These are phyloP conservation scores for Cordia subcordata DNA, from an alignment of 257 asterid genomes.

Conservation along the genomic window DNA sequence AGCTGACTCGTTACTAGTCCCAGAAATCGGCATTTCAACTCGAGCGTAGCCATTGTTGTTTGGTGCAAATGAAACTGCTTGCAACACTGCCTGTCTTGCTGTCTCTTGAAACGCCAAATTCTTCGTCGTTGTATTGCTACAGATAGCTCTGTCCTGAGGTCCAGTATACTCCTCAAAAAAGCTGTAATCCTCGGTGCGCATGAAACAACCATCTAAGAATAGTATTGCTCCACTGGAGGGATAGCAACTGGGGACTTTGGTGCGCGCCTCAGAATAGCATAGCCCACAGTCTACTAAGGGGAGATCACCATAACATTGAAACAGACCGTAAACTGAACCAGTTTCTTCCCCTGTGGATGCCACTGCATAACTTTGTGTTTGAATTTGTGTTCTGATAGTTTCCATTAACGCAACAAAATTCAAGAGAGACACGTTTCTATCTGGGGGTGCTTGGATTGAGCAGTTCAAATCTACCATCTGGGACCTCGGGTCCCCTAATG, in stretches of 20 bases:
- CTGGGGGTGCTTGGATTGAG: not conserved
- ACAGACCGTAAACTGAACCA: conserved; percentile 7
- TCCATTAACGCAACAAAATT: conserved; percentile 8
- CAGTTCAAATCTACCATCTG: not conserved
- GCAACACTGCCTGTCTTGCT: conserved; percentile 10
- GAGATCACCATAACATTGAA: conserved; percentile 27
- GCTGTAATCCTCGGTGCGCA: conserved; percentile 12
- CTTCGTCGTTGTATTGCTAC: conserved; percentile 21
- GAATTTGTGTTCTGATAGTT: conserved; percentile 4
- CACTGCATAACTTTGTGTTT: not conserved
- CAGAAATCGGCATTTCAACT: conserved; percentile 4
- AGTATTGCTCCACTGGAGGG: conserved; percentile 8
- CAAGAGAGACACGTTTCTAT: not conserved
- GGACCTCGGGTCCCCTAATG: conserved; percentile 10
- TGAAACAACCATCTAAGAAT: conserved; percentile 23
- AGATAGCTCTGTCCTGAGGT: conserved; percentile 10
- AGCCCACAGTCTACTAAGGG: conserved; percentile 13
- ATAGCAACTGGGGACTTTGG: conserved; percentile 12
- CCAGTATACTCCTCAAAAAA: conserved; percentile 18
- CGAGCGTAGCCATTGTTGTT: conserved; percentile 10
- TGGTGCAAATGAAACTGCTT: conserved; percentile 5
- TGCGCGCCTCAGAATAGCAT: conserved; percentile 14
- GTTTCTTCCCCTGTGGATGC: not conserved
- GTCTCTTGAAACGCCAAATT: conserved; percentile 3
- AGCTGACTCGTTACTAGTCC: conserved; percentile 9